Percentiles rank a stretch among this genome's conserved stretches.
Evolutionary conservation across 169 alveolate species (phyloP).

Genomic region (Theileria equi): DNA sequence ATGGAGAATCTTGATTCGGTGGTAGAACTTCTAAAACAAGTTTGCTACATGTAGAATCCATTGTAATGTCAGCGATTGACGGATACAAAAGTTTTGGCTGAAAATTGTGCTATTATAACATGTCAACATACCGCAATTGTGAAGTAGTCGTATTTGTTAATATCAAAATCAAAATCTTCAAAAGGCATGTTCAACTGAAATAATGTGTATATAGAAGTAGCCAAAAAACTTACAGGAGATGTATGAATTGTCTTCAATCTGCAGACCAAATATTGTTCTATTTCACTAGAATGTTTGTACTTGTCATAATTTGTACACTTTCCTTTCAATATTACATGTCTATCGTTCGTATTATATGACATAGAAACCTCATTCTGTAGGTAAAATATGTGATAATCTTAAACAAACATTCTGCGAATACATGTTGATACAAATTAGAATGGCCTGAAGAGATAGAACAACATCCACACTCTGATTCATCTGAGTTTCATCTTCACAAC

Average conservation of each 20-base stretch:
- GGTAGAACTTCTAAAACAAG: constrained; percentile 60
- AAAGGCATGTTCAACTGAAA: constrained; percentile 49
- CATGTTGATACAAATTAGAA: constrained; percentile 48
- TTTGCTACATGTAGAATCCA: constrained; percentile 49
- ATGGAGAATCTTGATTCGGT: constrained; percentile 19
- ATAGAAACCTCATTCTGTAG: constrained; percentile 41
- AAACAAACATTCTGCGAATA: constrained; percentile 47
- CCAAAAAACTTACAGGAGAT: constrained; percentile 31
- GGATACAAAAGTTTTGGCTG: constrained; percentile 58
- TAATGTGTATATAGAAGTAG: neutral
- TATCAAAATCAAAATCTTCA: constrained; percentile 50
- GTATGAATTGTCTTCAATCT: constrained; percentile 43
- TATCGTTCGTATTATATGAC: constrained; percentile 46
- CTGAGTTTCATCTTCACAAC: constrained; percentile 12
- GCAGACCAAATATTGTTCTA: constrained; percentile 42
- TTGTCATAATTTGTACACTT: constrained; percentile 32
- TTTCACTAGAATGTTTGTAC: constrained; percentile 32
- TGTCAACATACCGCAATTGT: constrained; percentile 43
- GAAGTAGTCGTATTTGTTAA: constrained; percentile 48
- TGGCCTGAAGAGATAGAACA: constrained; percentile 48
- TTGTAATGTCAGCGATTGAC: constrained; percentile 55
- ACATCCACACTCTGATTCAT: constrained; percentile 26
- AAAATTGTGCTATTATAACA: neutral
- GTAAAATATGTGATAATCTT: neutral
- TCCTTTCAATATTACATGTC: constrained; percentile 48